These are phyloP conservation scores for Blastobotrys malaysiensis DNA, from an alignment of 1,139 yeast species.

Conservation along the genomic window DNA sequence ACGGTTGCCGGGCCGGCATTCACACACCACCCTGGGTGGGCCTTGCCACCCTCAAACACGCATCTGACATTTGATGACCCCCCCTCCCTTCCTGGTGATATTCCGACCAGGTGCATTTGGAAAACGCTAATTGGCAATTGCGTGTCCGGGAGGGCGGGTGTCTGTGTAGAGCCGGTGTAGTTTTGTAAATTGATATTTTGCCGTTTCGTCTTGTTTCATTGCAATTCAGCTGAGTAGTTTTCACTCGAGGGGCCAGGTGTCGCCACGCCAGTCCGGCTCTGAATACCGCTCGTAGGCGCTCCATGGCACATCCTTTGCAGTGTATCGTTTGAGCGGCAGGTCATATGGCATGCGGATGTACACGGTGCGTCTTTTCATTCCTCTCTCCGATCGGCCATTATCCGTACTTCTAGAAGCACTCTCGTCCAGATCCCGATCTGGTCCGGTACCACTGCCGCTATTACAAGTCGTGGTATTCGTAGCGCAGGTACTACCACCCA, in stretches of 20 bases:
- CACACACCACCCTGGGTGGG: background rate
- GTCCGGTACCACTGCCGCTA: background rate
- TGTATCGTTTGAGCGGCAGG: constrained; percentile 24
- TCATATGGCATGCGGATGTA: constrained; percentile 29
- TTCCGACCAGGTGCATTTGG: no score
- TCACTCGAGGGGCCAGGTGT: constrained; percentile 16
- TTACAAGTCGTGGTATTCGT: background rate
- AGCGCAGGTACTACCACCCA: background rate
- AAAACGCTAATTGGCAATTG: no score
- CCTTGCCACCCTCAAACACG: background rate
- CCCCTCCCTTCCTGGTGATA: no score
- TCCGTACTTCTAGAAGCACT: background rate
- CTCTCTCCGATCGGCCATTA: background rate
- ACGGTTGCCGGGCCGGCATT: background rate
- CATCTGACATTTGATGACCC: background rate
- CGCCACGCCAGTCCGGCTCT: constrained; percentile 24
- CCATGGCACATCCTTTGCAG: constrained; percentile 23
- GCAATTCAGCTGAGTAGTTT: background rate
- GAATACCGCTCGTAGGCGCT: constrained; percentile 18
- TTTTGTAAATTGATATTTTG: no score
- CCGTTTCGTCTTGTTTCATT: background rate
- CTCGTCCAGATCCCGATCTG: background rate
- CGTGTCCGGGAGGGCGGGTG: no score
- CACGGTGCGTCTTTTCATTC: constrained; percentile 4
- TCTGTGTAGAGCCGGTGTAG: no score